Evolutionary conservation across 2,329 filamentous ascomycete genomes (phyloP), one percentile per base, ranked within the genome.

Genomic region (Alternaria sp.): DNA sequence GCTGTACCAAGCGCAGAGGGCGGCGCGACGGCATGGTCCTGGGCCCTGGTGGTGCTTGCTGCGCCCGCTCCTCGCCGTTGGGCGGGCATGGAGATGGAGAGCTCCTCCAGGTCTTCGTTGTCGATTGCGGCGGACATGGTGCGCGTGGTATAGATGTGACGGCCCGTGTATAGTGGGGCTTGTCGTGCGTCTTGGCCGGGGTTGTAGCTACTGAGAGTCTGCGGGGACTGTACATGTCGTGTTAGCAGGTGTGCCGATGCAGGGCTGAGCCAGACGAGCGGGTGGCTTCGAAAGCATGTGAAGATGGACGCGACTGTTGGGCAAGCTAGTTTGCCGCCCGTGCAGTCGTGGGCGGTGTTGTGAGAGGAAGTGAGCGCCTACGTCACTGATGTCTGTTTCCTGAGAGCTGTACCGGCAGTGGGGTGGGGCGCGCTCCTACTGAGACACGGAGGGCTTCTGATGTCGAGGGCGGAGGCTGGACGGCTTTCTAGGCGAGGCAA

Each of bases 31-130:
- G 65, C 57, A 42, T 70, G 77, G 72, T 78, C 80, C 77, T 66
- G 62, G 6, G 69, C 64, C 56, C 64, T 70, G 53, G 69, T 66
- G 50, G 74, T 72, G 63, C 75, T 76, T 28, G 51, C 33, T 8
- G 58, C 56, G n/a, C 54, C 63, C 4, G 50, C 55, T 29, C 68
- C 68, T 39, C 87, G 86, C 63, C 87, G 86, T 69, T 88, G 85
- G 70, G 86, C 85, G 34, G 86, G 86, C 66, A 92, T 82, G 70
- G 89, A 90, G 77, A 93, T 90, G 78, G 90, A 90, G 66, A 93
- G 87, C 71, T 75, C 74, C 68, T 77, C 73, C 46, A 77, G 69
- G 81, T 93, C 90, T 81, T 92, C 90, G 77, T 93, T 90, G 75
- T 93, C 90, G 77, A 90, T 90, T 69, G 76, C 68, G 66, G 77